A percentile compares a stretch with the other conserved stretches of the same genome.
Evolutionary conservation across 2,329 filamentous ascomycete genomes (phyloP).

Genomic region (Metarhizium brunneum): DNA sequence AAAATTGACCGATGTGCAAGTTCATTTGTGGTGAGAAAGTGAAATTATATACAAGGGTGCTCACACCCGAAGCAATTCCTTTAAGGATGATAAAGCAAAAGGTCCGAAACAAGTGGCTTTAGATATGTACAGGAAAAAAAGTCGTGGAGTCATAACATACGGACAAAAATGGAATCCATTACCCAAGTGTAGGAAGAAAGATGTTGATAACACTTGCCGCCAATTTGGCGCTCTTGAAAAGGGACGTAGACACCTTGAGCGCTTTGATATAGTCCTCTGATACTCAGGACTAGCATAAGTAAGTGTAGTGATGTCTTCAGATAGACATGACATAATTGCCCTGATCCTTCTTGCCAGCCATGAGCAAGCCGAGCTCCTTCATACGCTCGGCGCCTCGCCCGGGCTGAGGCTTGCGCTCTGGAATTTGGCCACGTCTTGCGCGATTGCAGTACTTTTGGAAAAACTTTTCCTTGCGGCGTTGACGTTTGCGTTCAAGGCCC

Average conservation of each 20-base stretch:
- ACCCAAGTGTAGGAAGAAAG: background rate
- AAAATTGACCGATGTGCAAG: constrained; percentile 2
- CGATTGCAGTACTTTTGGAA: constrained; percentile 84
- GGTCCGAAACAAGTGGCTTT: background rate
- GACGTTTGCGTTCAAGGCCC: constrained; percentile 87
- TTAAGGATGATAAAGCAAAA: background rate
- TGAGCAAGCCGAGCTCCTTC: constrained; percentile 70
- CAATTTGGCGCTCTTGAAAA: background rate
- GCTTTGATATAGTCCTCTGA: background rate
- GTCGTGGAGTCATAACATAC: constrained; percentile 5
- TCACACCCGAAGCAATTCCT: background rate
- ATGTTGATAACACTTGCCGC: background rate
- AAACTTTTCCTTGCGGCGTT: constrained; percentile 87
- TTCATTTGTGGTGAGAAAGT: background rate
- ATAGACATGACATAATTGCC: constrained; percentile 72
- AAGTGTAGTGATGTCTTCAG: constrained; percentile 26
- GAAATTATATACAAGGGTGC: background rate
- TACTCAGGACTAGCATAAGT: background rate
- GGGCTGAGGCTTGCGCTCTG: constrained; percentile 59
- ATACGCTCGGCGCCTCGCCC: constrained; percentile 90
- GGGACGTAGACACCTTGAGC: background rate
- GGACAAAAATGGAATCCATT: background rate
- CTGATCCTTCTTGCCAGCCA: constrained; percentile 69
- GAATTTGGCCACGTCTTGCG: constrained; percentile 57
- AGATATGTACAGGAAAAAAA: constrained; percentile 8